These are phyloP conservation scores for Globisporangium okanoganense DNA, from an alignment of 352 stramenopile species.

Conservation along the genomic window DNA sequence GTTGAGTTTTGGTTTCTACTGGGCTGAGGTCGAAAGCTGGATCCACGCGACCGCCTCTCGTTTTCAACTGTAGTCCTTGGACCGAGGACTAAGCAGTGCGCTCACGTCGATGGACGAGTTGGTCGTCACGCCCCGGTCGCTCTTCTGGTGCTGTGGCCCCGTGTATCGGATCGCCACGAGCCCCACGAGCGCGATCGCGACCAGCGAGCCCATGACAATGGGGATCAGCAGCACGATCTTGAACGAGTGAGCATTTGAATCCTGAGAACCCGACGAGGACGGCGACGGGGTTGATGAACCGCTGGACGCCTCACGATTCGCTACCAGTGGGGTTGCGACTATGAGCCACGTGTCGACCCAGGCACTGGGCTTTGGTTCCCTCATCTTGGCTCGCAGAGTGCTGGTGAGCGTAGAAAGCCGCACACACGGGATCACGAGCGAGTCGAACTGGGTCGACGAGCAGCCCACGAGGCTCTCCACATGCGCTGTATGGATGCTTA, in stretches of 20 bases:
- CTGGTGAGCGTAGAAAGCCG: neutral
- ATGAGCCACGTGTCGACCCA: constrained; percentile 9
- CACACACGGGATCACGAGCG: constrained; percentile 9
- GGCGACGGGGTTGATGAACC: neutral
- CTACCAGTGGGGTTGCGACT: neutral
- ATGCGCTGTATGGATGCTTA: neutral
- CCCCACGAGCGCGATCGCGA: constrained; percentile 6
- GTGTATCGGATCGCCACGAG: neutral
- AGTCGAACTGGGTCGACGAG: neutral
- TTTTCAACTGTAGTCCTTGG: neutral
- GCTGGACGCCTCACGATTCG: neutral
- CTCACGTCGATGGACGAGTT: constrained; percentile 1
- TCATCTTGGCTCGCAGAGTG: neutral
- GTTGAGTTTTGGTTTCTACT: too few species aligned
- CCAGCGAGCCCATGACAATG: constrained; percentile 6
- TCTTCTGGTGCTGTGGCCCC: neutral
- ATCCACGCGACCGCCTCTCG: too few species aligned
- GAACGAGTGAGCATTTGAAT: neutral
- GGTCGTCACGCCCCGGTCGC: neutral
- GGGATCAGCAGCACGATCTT: constrained; percentile 7
- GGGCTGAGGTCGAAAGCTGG: too few species aligned
- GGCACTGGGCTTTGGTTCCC: neutral
- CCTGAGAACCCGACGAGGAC: neutral
- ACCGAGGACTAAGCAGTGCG: neutral
- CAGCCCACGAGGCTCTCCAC: neutral